Percentiles rank a stretch among this genome's conserved stretches.
These are phyloP conservation scores for Leccinum ponderosum DNA, from an alignment of 1,284 basidiomycete genomes.

Conservation along the genomic window DNA sequence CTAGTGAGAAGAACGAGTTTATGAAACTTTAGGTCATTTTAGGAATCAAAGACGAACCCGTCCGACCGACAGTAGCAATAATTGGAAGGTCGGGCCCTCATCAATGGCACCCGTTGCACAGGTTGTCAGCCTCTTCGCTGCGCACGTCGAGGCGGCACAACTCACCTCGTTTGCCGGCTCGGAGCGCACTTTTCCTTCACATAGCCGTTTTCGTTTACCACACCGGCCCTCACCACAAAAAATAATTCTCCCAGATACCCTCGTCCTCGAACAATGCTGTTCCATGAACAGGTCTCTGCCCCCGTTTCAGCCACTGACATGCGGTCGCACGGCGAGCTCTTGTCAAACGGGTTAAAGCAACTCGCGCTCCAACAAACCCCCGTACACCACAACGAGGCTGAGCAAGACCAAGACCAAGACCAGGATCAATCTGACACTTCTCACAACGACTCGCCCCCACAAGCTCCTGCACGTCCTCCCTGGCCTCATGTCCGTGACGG, in stretches of 20 bases:
- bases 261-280: neutral
- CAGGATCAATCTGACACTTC: conserved; percentile 2
- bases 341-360: conserved; percentile 27
- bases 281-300: neutral
- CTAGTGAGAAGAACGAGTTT: conserved; percentile 29
- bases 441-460: conserved; percentile 14
- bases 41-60: conserved; percentile 31
- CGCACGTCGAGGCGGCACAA: conserved; percentile 1
- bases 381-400: neutral
- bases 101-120: conserved; percentile 4
- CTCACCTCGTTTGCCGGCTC: conserved; percentile 11
- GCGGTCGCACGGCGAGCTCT: conserved; percentile 23
- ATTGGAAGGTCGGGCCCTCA: conserved; percentile 22
- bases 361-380: conserved; percentile 13
- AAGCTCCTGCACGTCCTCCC: conserved; percentile 18
- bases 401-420: neutral
- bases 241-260: neutral
- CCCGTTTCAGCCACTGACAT: conserved; percentile 12
- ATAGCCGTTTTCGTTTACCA: conserved; percentile 19
- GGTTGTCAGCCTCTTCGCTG: conserved; percentile 16
- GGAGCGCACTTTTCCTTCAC: conserved; percentile 19
- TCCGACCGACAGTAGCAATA: conserved; percentile 5
- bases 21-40: conserved; percentile 38
- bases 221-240: neutral
- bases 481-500: conserved; percentile 59